Conservation (phyloP, 257 asterid genomes). For the Nicotiana tabacum region DNA sequence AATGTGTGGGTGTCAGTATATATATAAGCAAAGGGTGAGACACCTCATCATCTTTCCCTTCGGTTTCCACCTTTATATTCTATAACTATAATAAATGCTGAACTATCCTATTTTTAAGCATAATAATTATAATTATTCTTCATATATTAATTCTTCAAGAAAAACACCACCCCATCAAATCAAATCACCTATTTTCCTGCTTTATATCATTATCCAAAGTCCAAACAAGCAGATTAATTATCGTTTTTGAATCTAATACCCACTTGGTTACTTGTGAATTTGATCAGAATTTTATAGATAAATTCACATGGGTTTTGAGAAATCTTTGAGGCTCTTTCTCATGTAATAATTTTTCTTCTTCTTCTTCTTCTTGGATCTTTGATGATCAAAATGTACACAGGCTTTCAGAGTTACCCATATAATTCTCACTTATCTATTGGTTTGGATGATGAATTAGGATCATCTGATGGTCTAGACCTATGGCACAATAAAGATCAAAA, state of each 20-base stretch:
- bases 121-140: background rate
- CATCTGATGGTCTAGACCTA: conserved; percentile 24
- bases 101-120: conserved; percentile 24
- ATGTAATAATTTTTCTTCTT: conserved; percentile 35
- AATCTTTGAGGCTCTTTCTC: conserved; percentile 37
- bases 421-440: conserved; percentile 14
- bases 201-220: conserved; percentile 8
- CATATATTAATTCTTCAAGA: conserved; percentile 19
- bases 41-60: conserved; percentile 43
- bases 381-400: conserved; percentile 47
- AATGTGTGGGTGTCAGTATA: conserved; percentile 9
- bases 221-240: conserved; percentile 16
- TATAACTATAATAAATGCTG: conserved; percentile 30
- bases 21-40: conserved; percentile 18
- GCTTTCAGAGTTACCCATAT: conserved; percentile 17
- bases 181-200: conserved; percentile 24
- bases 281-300: conserved; percentile 23
- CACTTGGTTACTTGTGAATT: conserved; percentile 23
- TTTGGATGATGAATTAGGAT: conserved; percentile 38
- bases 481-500: conserved; percentile 31
- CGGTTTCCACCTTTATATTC: conserved; percentile 6
- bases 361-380: conserved; percentile 33
- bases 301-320: conserved; percentile 50
- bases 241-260: conserved; percentile 31
- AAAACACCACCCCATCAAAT: conserved; percentile 30